These are phyloP conservation scores for Pseudonitzschia multiseries DNA, from an alignment of 108 stramenopile species.

Conservation along the genomic window DNA sequence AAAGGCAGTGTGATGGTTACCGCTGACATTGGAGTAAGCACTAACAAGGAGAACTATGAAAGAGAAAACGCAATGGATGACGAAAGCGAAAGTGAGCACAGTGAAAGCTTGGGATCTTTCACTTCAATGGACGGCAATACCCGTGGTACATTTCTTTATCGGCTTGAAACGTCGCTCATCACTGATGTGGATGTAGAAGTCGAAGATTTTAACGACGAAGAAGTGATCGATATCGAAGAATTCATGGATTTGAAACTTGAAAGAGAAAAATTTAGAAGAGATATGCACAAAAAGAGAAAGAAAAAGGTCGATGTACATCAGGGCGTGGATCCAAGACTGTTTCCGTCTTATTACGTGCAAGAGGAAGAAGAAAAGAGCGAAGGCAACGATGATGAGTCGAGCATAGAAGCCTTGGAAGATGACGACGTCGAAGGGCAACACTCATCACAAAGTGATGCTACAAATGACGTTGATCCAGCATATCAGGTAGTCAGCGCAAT, in stretches of 20 bases:
- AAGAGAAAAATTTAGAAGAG: background rate
- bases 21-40: too few relatives aligned
- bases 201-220: conserved; percentile 4
- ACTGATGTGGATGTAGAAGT: background rate
- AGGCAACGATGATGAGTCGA: background rate
- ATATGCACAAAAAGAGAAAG: background rate
- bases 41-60: too few relatives aligned
- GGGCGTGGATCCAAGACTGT: conserved; percentile 10
- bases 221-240: conserved; percentile 15
- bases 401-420: background rate
- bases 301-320: background rate
- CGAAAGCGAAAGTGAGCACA: too few relatives aligned
- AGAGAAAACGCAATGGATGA: too few relatives aligned
- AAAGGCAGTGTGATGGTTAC: too few relatives aligned
- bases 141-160: background rate
- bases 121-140: background rate
- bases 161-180: conserved; percentile 6
- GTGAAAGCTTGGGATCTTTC: too few relatives aligned
- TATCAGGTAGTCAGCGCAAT: conserved; percentile 21
- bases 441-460: background rate
- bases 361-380: background rate
- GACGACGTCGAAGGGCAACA: conserved; percentile 2
- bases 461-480: background rate
- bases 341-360: background rate
- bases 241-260: background rate